Base-by-base conservation (phyloP, 2,329 filamentous ascomycete genomes). In the Monosporascus sp. region DNA sequence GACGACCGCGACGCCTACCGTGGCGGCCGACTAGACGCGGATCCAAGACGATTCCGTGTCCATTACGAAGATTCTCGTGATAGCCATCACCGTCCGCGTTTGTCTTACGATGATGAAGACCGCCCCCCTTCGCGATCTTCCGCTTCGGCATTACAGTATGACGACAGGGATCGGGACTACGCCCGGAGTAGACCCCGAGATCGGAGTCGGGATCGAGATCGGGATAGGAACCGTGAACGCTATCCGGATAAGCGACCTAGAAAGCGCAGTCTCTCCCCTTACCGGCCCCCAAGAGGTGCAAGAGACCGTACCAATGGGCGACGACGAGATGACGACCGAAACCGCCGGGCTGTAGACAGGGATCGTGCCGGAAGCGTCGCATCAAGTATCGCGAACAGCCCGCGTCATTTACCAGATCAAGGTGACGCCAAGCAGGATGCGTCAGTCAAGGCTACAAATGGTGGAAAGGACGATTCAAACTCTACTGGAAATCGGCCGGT, bases 401-500 rank as follows among this genome's bases (percentile, higher is more conserved):
- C 60, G 54, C 60, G 74, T 67, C 70, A 75, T 67, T 72, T 68
- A 69, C 75, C 73, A 73, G 78, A 82, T 59, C 65, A 80, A 72
- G 80, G 77, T 77, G 78, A 80, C 78, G 84, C 79, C 76, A 84
- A 82, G 75, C 80, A 79, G 77, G 80, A 76, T 72, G 75, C 78
- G 70, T 75, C 78, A 74, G 76, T 74, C 75, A 75, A 80, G 72
- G 75, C 72, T 75, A 78, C 77, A 78, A 78, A 73, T 74, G 69
- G 74, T 74, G 72, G 74, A 70, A 84, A 75, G 79, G 69, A 78
- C 74, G 75, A 86, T 77, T 78, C 84, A 88, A 86, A 89, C 84
- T 76, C 72, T 80, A 74, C 74, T 72, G 75, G 82, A 81, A 80
- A 78, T 73, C 76, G 76, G 75, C 75, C 79, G 69, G 72, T 70